phyloP scores from a whole-genome alignment of 78 protist species.

The Dictyostelium intermedium region DNA sequence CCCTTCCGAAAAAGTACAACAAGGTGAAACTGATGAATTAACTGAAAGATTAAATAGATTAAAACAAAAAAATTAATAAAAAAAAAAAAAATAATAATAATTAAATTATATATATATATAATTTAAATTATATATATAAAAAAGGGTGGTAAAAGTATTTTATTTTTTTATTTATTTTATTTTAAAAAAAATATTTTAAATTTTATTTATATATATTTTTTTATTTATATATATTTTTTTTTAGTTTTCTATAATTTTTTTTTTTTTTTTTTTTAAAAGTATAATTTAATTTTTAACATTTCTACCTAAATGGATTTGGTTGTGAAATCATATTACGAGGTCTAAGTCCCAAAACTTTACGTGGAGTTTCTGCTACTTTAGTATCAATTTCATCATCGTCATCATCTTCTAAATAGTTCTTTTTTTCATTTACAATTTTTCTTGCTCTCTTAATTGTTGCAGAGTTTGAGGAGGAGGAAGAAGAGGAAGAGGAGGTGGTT shows the following conservation, averaged over 20 bases:
- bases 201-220: too few species aligned
- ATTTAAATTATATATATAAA: too few species aligned
- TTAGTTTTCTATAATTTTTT: neutral
- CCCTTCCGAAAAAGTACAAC: slow-evolving; percentile 76
- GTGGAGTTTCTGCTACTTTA: neutral
- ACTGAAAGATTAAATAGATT: slow-evolving; percentile 76
- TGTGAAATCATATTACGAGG: neutral
- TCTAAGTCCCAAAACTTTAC: neutral
- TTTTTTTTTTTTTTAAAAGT: too few species aligned
- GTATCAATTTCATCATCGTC: neutral
- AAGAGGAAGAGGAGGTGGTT: neutral
- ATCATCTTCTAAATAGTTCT: neutral
- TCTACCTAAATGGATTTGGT: neutral
- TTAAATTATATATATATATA: too few species aligned
- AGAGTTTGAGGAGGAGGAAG: neutral
- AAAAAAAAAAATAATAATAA: too few species aligned
- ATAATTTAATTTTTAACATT: too few species aligned
- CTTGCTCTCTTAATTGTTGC: neutral
- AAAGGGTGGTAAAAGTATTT: too few species aligned
- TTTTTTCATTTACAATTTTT: neutral
- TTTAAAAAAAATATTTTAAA: too few species aligned
- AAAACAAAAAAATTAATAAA: slow-evolving; percentile 55
- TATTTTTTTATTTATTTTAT: too few species aligned
- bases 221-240: neutral
- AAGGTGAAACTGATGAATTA: slow-evolving; percentile 73